Evolutionary conservation across 768 basidiomycete species (phyloP), one percentile per base, ranked within the genome.

Genomic region (Cubamyces lactineus): DNA sequence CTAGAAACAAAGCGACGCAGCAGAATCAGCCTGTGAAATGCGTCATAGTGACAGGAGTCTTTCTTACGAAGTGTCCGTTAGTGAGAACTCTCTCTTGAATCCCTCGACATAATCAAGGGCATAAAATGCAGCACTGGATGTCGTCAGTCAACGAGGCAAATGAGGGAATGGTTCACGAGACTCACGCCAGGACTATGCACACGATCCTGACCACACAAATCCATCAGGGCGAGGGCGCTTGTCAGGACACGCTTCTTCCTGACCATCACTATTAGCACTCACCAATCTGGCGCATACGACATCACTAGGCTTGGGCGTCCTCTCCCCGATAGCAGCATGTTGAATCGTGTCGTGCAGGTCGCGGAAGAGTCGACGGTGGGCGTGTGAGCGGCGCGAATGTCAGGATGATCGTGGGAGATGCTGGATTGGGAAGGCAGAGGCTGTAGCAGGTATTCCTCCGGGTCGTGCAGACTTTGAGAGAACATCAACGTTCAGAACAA

Each of bases 211-310:
- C 26, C 34, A 61, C 15, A 55, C 16, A 70, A 43, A 56, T 38
- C 39, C 50, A 45, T 46, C 12, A 54, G 42, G 28, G 28, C 24
- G 17, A 53, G 41, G 39, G 57, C 49, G 57, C 41, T 40, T 30
- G 24, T 21, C 9, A 16, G n/a, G 21, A 7, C 49, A 52, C 30
- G 16, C 49, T 16, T 26, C 11, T 52, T 21, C 28, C n/a, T 5
- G 5, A 24, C 41, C n/a, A 39, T 16, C 9, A 24, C 41, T 24
- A 39, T 15, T n/a, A n/a, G n/a, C 9, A 68, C 84, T 57, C 63
- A 91, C 91, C 91, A 93, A 68, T 93, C 91, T 0, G 89, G 88
- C 23, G 83, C 81, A 75, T 93, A 92, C 3, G 87, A 88, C 42
- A 78, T 68, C 21, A 90, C 62, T 11, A 91, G 28, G 17, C 34